Evolutionary conservation across 352 stramenopile species (phyloP).

Genomic region (Phytophthora hybrid): DNA sequence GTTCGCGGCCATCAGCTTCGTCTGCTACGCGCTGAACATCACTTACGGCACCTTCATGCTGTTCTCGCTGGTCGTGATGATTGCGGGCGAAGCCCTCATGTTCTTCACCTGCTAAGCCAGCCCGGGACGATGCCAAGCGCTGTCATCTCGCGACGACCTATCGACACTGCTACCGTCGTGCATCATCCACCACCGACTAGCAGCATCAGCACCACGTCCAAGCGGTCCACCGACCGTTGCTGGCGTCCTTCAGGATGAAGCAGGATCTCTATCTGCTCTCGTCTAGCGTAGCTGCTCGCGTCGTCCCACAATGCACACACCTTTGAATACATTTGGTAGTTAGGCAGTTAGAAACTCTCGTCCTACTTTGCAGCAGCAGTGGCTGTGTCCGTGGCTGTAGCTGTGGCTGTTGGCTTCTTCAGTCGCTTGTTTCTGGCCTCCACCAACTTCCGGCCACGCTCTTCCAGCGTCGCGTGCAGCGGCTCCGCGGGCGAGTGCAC

Average conservation of each 20-base stretch:
- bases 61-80: slow-evolving; percentile 55
- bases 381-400: too few species aligned
- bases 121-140: slow-evolving; percentile 20
- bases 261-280: neutral
- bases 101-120: slow-evolving; percentile 78
- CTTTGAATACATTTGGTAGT: slow-evolving; percentile 44
- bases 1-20: slow-evolving; percentile 43
- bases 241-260: too few species aligned
- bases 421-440: slow-evolving; percentile 35
- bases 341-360: slow-evolving; percentile 19
- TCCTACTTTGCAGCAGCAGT: slow-evolving; percentile 27
- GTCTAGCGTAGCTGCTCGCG: neutral
- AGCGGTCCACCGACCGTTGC: neutral
- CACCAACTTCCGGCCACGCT: slow-evolving; percentile 36
- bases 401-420: slow-evolving; percentile 32
- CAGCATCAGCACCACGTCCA: slow-evolving; percentile 6
- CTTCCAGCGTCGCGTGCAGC: slow-evolving; percentile 40
- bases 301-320: slow-evolving; percentile 22
- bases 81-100: slow-evolving; percentile 75
- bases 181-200: slow-evolving; percentile 26
- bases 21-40: slow-evolving; percentile 63
- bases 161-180: slow-evolving; percentile 13
- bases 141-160: neutral
- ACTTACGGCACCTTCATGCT: slow-evolving; percentile 71
- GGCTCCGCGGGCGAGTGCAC: slow-evolving; percentile 70